phyloP scores from a whole-genome alignment of 1,139 yeast species.

The Taiozyma sp. region DNA sequence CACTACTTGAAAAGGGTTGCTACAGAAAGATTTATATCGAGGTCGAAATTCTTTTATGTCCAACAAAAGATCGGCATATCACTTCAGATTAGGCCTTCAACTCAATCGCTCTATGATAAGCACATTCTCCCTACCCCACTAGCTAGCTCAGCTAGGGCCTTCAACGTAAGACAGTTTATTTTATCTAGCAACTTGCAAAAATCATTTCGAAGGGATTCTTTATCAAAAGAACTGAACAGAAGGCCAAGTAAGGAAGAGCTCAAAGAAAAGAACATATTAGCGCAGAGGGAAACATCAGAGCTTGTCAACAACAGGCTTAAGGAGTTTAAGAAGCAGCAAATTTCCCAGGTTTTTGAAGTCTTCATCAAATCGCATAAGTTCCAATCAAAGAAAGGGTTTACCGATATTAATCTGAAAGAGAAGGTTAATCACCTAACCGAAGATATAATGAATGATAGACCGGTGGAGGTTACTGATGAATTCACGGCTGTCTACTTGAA shows the following conservation, averaged over 20 bases:
- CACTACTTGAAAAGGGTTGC: slow-evolving; percentile 13
- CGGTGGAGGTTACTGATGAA: slow-evolving; percentile 6
- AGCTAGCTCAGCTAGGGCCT: slow-evolving; percentile 1
- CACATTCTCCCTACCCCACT: slow-evolving; percentile 15
- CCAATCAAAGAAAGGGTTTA: slow-evolving; percentile 7
- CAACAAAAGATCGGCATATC: slow-evolving; percentile 15
- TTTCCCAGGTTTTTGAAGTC: slow-evolving; percentile 14
- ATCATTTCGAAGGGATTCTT: slow-evolving; percentile 16
- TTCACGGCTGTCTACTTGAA: slow-evolving; percentile 5
- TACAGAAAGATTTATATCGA: slow-evolving; percentile 15
- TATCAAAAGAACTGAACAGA: slow-evolving; percentile 14
- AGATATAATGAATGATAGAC: neutral
- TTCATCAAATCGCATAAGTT: slow-evolving; percentile 14
- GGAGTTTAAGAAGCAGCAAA: slow-evolving; percentile 12
- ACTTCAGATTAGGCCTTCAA: slow-evolving; percentile 11
- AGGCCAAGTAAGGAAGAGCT: slow-evolving; percentile 18
- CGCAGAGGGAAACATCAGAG: slow-evolving; percentile 6
- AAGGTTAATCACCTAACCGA: neutral
- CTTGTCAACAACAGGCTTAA: slow-evolving; percentile 13
- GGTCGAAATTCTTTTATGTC: slow-evolving; percentile 18
- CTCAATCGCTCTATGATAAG: slow-evolving; percentile 9
- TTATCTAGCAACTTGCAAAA: slow-evolving; percentile 11
- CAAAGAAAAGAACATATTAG: slow-evolving; percentile 15
- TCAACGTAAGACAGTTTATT: slow-evolving; percentile 3
- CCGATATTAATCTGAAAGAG: neutral